phyloP scores from a whole-genome alignment of 139 green algal species.

The Chlamydomonas sp. region DNA sequence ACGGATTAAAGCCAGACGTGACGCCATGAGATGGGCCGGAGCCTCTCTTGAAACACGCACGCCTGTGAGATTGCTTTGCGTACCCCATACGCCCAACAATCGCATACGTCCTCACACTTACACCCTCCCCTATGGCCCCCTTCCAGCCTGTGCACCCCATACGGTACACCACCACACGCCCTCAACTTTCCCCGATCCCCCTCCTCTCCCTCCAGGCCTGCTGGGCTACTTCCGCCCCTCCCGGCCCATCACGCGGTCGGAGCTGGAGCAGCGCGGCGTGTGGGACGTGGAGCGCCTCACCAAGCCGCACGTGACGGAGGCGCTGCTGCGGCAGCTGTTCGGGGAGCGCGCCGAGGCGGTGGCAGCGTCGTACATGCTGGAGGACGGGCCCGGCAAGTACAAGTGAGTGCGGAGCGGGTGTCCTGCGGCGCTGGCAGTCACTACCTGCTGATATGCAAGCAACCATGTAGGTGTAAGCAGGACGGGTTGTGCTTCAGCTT shows the following conservation, averaged over 20 bases:
- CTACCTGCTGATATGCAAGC: not conserved
- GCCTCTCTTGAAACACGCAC: no score
- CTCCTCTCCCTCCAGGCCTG: constrained; percentile 44
- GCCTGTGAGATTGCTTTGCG: no score
- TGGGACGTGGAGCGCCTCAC: constrained; percentile 84
- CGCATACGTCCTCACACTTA: no score
- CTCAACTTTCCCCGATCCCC: not conserved
- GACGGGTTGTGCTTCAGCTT: no score
- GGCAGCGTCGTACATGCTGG: constrained; percentile 67
- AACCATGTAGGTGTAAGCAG: no score
- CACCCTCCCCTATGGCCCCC: not conserved
- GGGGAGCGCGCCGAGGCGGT: constrained; percentile 63
- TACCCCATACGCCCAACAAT: no score
- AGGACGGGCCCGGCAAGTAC: constrained; percentile 41
- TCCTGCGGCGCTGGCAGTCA: not conserved
- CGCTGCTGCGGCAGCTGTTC: constrained; percentile 60
- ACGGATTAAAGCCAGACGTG: no score
- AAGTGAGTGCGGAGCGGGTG: not conserved
- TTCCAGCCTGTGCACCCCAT: not conserved
- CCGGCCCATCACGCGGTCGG: constrained; percentile 72
- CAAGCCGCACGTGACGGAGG: constrained; percentile 54
- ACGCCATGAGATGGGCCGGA: no score
- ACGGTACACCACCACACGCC: not conserved
- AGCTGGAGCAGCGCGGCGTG: constrained; percentile 90
- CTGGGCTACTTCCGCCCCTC: constrained; percentile 91